phyloP scores from a whole-genome alignment of 495 filamentous ascomycete genomes.

The Talaromyces thailandensis region DNA sequence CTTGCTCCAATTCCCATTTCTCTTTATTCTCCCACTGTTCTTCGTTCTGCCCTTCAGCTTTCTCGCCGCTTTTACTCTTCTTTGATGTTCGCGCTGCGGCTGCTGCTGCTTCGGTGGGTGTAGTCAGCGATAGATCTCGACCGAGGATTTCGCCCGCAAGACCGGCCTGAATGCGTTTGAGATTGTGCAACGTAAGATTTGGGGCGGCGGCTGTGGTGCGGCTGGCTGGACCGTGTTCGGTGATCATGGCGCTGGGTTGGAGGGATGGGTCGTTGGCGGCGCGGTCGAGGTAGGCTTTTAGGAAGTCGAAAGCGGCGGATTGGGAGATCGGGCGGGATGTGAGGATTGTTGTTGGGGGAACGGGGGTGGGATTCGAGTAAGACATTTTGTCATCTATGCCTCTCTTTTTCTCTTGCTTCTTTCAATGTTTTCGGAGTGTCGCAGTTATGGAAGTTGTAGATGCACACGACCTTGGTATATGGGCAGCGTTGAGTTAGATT shows the following conservation, averaged over 20 bases:
- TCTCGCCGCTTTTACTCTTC: constrained; percentile 3
- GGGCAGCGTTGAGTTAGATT: neutral
- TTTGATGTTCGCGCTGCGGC: constrained; percentile 10
- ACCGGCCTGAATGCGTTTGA: constrained; percentile 58
- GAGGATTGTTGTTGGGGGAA: constrained; percentile 37
- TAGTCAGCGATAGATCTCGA: constrained; percentile 35
- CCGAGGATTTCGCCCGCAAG: constrained; percentile 49
- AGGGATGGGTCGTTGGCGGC: constrained; percentile 48
- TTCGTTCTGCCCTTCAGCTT: constrained; percentile 11
- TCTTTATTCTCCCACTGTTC: constrained; percentile 44
- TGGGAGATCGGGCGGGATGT: constrained; percentile 37
- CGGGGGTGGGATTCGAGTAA: constrained; percentile 31
- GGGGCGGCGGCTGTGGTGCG: constrained; percentile 43
- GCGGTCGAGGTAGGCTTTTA: constrained; percentile 49
- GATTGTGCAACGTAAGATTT: constrained; percentile 53
- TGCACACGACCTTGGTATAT: neutral
- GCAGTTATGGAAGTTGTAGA: neutral
- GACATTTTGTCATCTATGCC: constrained; percentile 37
- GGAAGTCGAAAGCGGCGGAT: constrained; percentile 43
- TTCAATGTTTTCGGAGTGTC: neutral
- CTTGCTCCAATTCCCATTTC: constrained; percentile 37
- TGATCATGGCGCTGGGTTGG: constrained; percentile 58
- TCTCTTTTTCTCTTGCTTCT: neutral
- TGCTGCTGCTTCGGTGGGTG: constrained; percentile 22
- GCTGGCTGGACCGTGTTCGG: constrained; percentile 47